Base-by-base conservation (phyloP, 116 monocot species). In the Phalaenopsis hybrid region DNA sequence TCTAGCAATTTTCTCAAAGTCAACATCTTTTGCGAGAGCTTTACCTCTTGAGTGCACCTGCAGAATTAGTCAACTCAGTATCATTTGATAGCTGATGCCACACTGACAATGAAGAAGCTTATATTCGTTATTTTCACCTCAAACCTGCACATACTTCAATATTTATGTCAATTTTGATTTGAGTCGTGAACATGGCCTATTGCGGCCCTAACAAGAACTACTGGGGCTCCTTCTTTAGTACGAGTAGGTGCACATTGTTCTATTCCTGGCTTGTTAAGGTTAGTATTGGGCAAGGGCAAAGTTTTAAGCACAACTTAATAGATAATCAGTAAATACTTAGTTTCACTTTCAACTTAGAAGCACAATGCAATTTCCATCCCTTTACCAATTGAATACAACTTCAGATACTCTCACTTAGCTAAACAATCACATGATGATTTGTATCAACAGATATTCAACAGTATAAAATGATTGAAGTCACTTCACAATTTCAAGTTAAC, bases 11-110 rank as follows among this genome's bases (percentile, higher is more conserved):
- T 99, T 99, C 44, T 99, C 99, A 73, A 99, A 99, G 87, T 99
- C 99, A 0, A 99, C 99, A 87, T 99, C 99, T 86, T 99, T 99
- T 31, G 81, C 99, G 83, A 99, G 85, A 50, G 99, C 92, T 81
- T 99, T 99, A 70, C 99, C 99, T 88, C 99, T 89, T 15, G 99
- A 99, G 74, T 99, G 99, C 8, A 99, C 98, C 97, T 97, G 85
- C 72, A 34, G 59, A 81, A 74, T 67, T 23, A 34, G 28, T n/a
- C 37, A 57, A 20, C 15, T 43, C 72, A 58, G 31, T 52, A 11
- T 74, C 58, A 75, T 21, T 41, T 37, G 46, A 63, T 77, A 28
- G 50, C 51, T 41, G 51, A n/a, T 75, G 1, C 73, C 4, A 50
- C 76, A 55, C n/a, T n/a, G 51, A 70, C 31, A 57, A 75, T 45